Evolutionary conservation across 225 moss, liverwort and hornwort species (phyloP).

Genomic region (Thuidium tamariscinum): DNA sequence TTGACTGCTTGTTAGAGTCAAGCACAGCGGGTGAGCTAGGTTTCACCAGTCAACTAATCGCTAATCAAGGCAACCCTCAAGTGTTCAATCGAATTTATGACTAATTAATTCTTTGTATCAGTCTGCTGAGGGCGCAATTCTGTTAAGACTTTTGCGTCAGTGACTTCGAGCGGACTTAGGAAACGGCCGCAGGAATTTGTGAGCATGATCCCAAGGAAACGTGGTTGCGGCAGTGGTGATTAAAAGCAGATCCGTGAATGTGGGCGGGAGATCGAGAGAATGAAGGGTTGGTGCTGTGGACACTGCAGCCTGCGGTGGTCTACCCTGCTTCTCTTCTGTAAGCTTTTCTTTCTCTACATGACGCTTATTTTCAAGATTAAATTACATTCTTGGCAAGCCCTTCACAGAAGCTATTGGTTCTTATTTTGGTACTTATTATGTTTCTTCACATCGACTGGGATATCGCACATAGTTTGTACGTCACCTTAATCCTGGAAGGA

Average conservation of each 20-base stretch:
- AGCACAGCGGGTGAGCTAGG: not conserved
- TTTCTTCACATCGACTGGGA: not conserved
- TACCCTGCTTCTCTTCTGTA: constrained; percentile 27
- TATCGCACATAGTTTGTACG: not conserved
- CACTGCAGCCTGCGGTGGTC: constrained; percentile 11
- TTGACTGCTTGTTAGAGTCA: not conserved
- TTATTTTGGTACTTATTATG: not conserved
- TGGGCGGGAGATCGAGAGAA: constrained; percentile 14
- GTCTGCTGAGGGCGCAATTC: not conserved
- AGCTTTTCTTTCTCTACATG: not conserved
- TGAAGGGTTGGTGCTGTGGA: constrained; percentile 29
- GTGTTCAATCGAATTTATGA: not conserved
- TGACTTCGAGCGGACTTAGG: not conserved
- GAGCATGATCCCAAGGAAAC: not conserved
- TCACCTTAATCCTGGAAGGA: not conserved
- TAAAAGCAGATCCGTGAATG: not conserved
- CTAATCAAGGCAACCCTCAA: not conserved
- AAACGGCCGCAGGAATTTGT: not conserved
- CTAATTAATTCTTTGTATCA: not conserved
- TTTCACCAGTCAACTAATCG: not conserved
- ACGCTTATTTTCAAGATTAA: not conserved
- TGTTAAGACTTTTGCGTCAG: not conserved
- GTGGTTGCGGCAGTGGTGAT: not conserved
- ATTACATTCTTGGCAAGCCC: not conserved
- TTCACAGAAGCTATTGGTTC: not conserved